A percentile compares a stretch with the other conserved stretches of the same genome.
phyloP scores from a whole-genome alignment of 495 filamentous ascomycete genomes.

The Annulohypoxylon moriforme region DNA sequence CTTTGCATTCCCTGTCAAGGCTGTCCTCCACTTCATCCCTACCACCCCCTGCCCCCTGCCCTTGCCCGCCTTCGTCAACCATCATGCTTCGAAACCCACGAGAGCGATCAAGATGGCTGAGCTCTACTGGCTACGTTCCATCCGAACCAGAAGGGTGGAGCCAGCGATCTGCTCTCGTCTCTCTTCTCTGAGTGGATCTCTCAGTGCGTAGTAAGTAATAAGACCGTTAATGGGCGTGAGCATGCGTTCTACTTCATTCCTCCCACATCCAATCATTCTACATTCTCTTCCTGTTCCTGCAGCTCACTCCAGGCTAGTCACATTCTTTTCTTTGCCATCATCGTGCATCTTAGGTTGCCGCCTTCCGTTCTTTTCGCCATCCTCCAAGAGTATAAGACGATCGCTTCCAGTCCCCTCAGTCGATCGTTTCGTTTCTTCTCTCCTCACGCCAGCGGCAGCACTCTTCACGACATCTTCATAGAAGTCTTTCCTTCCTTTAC shows the following conservation, averaged over 20 bases:
- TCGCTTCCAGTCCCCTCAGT: conserved; percentile 35
- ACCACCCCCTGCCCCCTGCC: conserved; percentile 17
- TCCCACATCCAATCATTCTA: conserved; percentile 47
- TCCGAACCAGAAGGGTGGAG: conserved; percentile 37
- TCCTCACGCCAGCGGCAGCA: conserved; percentile 45
- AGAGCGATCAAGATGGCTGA: conserved; percentile 42
- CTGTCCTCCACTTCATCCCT: conserved; percentile 13
- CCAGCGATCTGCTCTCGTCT: conserved; percentile 37
- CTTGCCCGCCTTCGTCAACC: conserved; percentile 36
- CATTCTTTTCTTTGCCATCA: conserved; percentile 38
- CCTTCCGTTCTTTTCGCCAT: conserved; percentile 41
- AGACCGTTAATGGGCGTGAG: conserved; percentile 12
- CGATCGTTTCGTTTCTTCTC: conserved; percentile 43
- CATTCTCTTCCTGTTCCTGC: conserved; percentile 43
- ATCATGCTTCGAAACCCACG: conserved; percentile 47
- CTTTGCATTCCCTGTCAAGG: conserved; percentile 30
- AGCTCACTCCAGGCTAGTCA: conserved; percentile 34
- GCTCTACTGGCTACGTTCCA: conserved; percentile 50
- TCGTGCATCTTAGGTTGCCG: conserved; percentile 41
- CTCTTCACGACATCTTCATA: conserved; percentile 45
- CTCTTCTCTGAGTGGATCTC: conserved; percentile 37
- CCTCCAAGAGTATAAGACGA: conserved; percentile 47
- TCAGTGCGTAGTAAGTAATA: conserved; percentile 35
- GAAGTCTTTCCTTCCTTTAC: conserved; percentile 48
- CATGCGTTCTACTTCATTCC: conserved; percentile 43